Evolutionary conservation across 148 eudicot species (phyloP).

Genomic region (Fagopyrum homotropicum): DNA sequence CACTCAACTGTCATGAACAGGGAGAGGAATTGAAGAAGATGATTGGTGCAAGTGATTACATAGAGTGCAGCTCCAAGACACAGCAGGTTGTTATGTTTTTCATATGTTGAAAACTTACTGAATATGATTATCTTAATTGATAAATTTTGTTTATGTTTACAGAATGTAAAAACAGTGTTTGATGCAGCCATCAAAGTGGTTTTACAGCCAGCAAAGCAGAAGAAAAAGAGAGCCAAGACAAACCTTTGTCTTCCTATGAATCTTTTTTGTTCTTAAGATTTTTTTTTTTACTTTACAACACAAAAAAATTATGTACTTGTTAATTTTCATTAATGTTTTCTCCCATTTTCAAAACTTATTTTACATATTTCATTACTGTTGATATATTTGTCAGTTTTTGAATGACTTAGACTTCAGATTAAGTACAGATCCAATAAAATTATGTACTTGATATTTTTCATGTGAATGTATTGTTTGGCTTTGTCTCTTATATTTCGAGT

Average conservation of each 20-base stretch:
- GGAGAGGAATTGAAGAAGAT: constrained; percentile 65
- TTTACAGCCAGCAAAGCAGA: constrained; percentile 54
- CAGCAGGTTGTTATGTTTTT: constrained; percentile 43
- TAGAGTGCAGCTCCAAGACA: constrained; percentile 70
- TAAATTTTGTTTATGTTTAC: not conserved
- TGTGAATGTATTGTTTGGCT: not conserved
- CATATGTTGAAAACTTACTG: not conserved
- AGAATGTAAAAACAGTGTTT: constrained; percentile 62
- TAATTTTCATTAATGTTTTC: not conserved
- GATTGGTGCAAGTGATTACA: constrained; percentile 57
- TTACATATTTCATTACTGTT: not conserved
- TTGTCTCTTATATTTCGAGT: no score
- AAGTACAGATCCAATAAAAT: not conserved
- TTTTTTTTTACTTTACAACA: not conserved
- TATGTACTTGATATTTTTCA: not conserved
- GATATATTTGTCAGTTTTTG: not conserved
- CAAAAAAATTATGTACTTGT: not conserved
- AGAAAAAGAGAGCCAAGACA: constrained; percentile 35
- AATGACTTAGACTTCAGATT: not conserved
- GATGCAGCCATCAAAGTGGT: constrained; percentile 70
- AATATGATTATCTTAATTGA: not conserved
- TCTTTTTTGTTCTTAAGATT: not conserved
- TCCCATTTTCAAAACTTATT: constrained; percentile 4
- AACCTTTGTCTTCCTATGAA: constrained; percentile 7
- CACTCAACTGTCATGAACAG: constrained; percentile 20